These are phyloP conservation scores for Pugionium cornutum DNA, from an alignment of 345 rosid species.

Conservation along the genomic window DNA sequence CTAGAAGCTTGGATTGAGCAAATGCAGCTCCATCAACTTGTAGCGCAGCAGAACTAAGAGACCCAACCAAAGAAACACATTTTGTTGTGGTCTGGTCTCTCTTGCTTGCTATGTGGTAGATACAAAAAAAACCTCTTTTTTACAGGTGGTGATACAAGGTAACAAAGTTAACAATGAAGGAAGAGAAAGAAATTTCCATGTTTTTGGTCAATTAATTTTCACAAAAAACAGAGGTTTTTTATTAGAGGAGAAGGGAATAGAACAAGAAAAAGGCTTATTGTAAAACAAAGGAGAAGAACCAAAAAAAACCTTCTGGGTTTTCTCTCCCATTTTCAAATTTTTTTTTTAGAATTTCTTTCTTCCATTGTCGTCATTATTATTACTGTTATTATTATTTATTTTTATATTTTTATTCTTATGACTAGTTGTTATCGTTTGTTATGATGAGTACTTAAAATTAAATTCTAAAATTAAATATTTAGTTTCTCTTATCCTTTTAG, in stretches of 20 bases:
- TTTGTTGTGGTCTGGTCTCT: slow-evolving; percentile 9
- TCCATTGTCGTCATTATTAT: slow-evolving; percentile 30
- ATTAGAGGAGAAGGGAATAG: slow-evolving; percentile 18
- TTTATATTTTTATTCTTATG: slow-evolving; percentile 14
- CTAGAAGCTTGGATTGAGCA: slow-evolving; percentile 84
- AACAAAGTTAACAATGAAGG: too few species aligned
- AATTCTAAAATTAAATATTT: background rate
- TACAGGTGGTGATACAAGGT: slow-evolving; percentile 7
- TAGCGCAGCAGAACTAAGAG: slow-evolving; percentile 83
- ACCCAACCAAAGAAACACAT: slow-evolving; percentile 36
- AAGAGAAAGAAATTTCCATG: slow-evolving; percentile 4
- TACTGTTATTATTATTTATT: background rate
- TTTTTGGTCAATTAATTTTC: slow-evolving; percentile 40
- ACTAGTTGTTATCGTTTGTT: slow-evolving; percentile 29
- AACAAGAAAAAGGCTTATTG: too few species aligned
- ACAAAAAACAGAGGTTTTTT: background rate
- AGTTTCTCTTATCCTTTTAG: too few species aligned
- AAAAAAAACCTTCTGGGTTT: slow-evolving; percentile 27
- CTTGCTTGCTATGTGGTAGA: slow-evolving; percentile 24
- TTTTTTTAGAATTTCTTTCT: slow-evolving; percentile 36
- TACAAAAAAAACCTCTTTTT: slow-evolving; percentile 29
- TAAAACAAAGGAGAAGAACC: slow-evolving; percentile 13
- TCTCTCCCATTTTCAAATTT: slow-evolving; percentile 26
- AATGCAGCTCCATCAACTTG: slow-evolving; percentile 86
- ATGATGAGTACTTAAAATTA: slow-evolving; percentile 17